These are phyloP conservation scores for Gyromitra esculenta DNA, from an alignment of 2,329 filamentous ascomycete genomes.

Conservation along the genomic window DNA sequence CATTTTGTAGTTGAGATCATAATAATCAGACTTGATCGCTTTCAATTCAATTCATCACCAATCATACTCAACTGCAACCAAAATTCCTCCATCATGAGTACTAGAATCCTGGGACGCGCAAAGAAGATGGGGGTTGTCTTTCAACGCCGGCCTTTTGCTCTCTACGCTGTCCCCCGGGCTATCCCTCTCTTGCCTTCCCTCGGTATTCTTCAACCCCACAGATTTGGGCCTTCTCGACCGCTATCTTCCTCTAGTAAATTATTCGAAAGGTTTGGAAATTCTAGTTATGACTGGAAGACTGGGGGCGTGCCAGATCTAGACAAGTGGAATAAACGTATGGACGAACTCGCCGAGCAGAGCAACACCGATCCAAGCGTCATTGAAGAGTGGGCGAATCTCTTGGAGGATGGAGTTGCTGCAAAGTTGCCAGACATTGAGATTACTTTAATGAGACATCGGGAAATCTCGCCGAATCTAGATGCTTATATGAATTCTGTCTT, in stretches of 20 bases:
- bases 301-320: background rate
- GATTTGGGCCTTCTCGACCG: background rate
- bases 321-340: constrained; percentile 29
- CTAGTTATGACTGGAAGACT: background rate
- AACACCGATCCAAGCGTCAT: constrained; percentile 3
- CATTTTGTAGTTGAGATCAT: background rate
- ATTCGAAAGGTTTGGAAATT: background rate
- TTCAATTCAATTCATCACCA: background rate
- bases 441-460: constrained; percentile 13
- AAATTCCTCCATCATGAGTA: constrained; percentile 12
- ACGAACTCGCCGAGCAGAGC: constrained; percentile 24
- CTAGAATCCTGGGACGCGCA: background rate
- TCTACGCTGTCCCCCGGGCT: background rate
- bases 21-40: background rate
- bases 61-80: constrained; percentile 6
- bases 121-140: background rate
- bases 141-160: constrained; percentile 2
- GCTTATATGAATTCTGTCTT: constrained; percentile 5
- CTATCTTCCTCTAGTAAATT: constrained; percentile 6
- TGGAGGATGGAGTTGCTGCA: constrained; percentile 25
- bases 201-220: background rate
- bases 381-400: constrained; percentile 3
- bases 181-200: background rate
- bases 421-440: constrained; percentile 13
- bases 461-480: background rate